phyloP scores from a whole-genome alignment of 2,329 filamentous ascomycete species.

The Aureobasidium melanogenum region DNA sequence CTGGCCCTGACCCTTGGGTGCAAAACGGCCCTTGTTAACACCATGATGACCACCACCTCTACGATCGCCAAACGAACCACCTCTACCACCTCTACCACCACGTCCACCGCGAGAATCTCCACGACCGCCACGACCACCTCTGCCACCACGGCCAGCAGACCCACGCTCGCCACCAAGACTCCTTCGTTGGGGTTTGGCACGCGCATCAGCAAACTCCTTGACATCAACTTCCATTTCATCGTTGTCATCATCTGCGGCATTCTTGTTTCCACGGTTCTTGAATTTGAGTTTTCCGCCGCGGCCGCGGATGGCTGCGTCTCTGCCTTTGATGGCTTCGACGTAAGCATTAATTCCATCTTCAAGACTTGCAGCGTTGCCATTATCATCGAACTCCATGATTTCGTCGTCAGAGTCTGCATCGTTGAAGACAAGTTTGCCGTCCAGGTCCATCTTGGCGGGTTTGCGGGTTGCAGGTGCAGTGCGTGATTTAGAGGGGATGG shows the following conservation, averaged over 20 bases:
- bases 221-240: constrained; percentile 27
- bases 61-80: neutral
- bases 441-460: constrained; percentile 62
- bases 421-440: constrained; percentile 73
- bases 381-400: constrained; percentile 44
- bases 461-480: constrained; percentile 37
- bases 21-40: neutral
- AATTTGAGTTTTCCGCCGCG: constrained; percentile 55
- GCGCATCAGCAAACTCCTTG: constrained; percentile 21
- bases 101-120: neutral
- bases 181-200: constrained; percentile 26
- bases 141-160: constrained; percentile 4
- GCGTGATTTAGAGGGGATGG: constrained; percentile 59
- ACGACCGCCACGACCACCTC: neutral
- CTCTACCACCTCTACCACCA: neutral
- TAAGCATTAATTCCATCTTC: constrained; percentile 52
- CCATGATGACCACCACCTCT: constrained; percentile 3
- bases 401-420: constrained; percentile 26
- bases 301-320: constrained; percentile 48
- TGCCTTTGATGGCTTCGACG: constrained; percentile 51
- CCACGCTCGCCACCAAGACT: constrained; percentile 28
- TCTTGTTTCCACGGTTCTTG: constrained; percentile 35
- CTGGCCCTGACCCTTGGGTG: neutral
- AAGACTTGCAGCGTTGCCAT: constrained; percentile 32
- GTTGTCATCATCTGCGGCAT: constrained; percentile 38